Conservation (phyloP, 306 rosid species). For the Oemleria cerasiformis region DNA sequence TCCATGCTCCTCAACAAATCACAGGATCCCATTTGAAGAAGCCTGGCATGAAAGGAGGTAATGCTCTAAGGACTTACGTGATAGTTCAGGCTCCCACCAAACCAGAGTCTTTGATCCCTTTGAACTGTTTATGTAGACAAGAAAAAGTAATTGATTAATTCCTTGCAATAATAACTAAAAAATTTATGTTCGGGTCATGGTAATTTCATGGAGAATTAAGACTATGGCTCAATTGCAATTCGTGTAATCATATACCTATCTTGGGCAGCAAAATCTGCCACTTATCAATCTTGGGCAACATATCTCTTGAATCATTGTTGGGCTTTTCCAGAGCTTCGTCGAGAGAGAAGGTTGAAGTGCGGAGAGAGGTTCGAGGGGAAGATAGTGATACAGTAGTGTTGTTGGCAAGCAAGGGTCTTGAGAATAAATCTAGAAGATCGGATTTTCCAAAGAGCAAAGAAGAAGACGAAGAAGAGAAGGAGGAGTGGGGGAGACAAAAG, state of each 20-base stretch:
- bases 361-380: slow-evolving; percentile 35
- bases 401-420: background rate
- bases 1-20: too few species aligned
- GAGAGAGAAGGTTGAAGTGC: slow-evolving; percentile 35
- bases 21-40: too few species aligned
- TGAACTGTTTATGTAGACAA: too few species aligned
- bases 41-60: too few species aligned
- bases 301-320: slow-evolving; percentile 26
- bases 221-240: background rate
- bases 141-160: too few species aligned
- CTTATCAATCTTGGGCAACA: slow-evolving; percentile 73
- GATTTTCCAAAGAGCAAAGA: too few species aligned
- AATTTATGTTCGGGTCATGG: background rate
- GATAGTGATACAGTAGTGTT: slow-evolving; percentile 5
- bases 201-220: slow-evolving; percentile 1
- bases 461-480: too few species aligned
- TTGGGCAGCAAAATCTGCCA: slow-evolving; percentile 84
- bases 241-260: background rate
- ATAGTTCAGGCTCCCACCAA: too few species aligned
- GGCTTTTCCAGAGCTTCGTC: slow-evolving; percentile 32
- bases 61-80: too few species aligned
- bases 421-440: slow-evolving; percentile 10
- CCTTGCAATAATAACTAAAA: too few species aligned
- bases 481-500: too few species aligned
- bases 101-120: too few species aligned